phyloP scores from a whole-genome alignment of 495 filamentous ascomycete genomes.

The Aspergillus olivimuriae region DNA sequence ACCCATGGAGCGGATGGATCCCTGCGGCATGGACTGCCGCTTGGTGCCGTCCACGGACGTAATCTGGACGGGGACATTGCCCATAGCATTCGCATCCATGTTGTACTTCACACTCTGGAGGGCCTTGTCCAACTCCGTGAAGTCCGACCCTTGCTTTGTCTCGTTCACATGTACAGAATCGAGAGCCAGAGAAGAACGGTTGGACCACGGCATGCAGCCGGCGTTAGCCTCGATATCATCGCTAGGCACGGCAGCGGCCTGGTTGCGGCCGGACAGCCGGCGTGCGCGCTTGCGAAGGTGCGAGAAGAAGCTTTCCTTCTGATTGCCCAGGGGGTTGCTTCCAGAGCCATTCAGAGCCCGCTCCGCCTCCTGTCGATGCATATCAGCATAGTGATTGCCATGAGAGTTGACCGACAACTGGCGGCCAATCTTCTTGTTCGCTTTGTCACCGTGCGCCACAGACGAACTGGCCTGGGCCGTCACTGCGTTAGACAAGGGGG shows the following conservation, averaged over 20 bases:
- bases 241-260: constrained; percentile 61
- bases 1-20: constrained; percentile 53
- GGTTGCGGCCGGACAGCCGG: constrained; percentile 84
- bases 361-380: constrained; percentile 87
- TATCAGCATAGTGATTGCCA: constrained; percentile 81
- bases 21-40: constrained; percentile 72
- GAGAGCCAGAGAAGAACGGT: constrained; percentile 76
- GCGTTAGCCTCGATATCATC: constrained; percentile 91
- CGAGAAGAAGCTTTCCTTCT: constrained; percentile 95
- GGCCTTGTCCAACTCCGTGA: constrained; percentile 70
- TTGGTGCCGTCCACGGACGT: constrained; percentile 45
- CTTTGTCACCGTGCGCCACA: constrained; percentile 44
- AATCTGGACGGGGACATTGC: constrained; percentile 43
- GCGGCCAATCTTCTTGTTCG: constrained; percentile 86
- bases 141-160: constrained; percentile 43
- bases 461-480: constrained; percentile 72
- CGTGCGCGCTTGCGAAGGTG: constrained; percentile 92
- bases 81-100: constrained; percentile 45
- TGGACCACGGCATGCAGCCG: constrained; percentile 82
- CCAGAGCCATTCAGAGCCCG: constrained; percentile 78
- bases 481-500: constrained; percentile 84
- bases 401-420: constrained; percentile 95
- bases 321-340: constrained; percentile 56
- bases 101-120: constrained; percentile 64
- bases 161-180: constrained; percentile 53